Percentiles rank a stretch among this genome's conserved stretches.
phyloP scores from a whole-genome alignment of 1,284 basidiomycete genomes.

The Chondrostereum purpureum region DNA sequence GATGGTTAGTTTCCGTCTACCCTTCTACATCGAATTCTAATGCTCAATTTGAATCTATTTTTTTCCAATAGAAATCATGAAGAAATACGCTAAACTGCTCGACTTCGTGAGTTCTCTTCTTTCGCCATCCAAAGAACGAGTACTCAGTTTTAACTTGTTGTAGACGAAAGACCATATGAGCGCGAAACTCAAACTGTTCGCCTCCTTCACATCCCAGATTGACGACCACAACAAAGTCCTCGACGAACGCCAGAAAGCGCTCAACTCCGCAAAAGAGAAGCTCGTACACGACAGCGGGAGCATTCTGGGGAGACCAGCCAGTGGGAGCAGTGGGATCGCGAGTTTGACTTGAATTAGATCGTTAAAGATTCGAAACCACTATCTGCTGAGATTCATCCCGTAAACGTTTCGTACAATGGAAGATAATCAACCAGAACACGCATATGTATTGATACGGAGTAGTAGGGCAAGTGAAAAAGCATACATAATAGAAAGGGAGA shows the following conservation, averaged over 20 bases:
- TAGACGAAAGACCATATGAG: background rate
- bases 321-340: too few species aligned
- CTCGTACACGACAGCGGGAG: background rate
- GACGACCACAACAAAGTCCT: background rate
- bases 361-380: too few species aligned
- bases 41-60: too few species aligned
- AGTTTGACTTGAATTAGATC: too few species aligned
- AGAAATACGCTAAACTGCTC: background rate
- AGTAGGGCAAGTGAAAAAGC: too few species aligned
- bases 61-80: background rate
- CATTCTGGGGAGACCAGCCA: background rate
- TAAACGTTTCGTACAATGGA: too few species aligned
- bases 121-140: too few species aligned
- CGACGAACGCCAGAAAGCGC: background rate
- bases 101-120: background rate
- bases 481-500: too few species aligned
- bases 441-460: background rate
- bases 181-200: background rate
- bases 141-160: background rate
- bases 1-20: background rate
- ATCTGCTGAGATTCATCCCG: too few species aligned
- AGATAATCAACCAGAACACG: background rate
- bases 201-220: background rate
- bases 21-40: background rate
- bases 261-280: background rate